Evolutionary conservation across 495 filamentous ascomycete genomes (phyloP).

Genomic region (Penicillium cataractarum): DNA sequence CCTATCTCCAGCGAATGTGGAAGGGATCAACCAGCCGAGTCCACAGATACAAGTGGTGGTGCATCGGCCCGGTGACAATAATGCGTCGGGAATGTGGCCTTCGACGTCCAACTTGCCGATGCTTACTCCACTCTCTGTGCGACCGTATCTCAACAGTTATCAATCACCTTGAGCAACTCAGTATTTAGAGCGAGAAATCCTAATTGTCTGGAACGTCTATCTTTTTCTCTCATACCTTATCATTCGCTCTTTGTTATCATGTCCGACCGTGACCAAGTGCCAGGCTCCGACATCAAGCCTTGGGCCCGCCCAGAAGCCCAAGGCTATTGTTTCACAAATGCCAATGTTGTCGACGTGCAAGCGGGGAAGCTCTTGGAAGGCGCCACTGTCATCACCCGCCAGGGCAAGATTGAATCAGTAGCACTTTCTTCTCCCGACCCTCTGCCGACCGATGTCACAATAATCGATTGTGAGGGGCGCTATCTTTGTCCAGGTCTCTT

Average conservation of each 20-base stretch:
- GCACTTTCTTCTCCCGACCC: conserved; percentile 17
- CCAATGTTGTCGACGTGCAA: conserved; percentile 40
- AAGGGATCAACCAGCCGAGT: conserved; percentile 8
- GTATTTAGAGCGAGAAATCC: background rate
- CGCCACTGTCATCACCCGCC: conserved; percentile 15
- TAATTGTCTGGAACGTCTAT: background rate
- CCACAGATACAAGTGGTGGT: conserved; percentile 1
- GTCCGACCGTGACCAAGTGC: conserved; percentile 13
- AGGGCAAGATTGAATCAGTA: conserved; percentile 27
- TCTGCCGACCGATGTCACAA: conserved; percentile 13
- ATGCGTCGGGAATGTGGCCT: conserved; percentile 20
- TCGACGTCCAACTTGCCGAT: conserved; percentile 15
- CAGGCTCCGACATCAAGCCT: conserved; percentile 38
- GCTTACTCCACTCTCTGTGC: background rate
- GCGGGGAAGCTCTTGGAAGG: conserved; percentile 32
- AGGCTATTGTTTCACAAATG: conserved; percentile 38
- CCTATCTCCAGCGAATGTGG: conserved; percentile 19
- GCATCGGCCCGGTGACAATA: conserved; percentile 18
- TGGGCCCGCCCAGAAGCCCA: conserved; percentile 34
- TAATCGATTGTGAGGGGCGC: conserved; percentile 47
- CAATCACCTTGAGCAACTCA: background rate
- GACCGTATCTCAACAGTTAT: conserved; percentile 1
- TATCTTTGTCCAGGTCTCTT: conserved; percentile 58
- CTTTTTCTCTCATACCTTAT: background rate
- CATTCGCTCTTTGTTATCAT: conserved; percentile 12